Conservation (phyloP, 805 yeast species). For the Barnettozyma sp. region DNA sequence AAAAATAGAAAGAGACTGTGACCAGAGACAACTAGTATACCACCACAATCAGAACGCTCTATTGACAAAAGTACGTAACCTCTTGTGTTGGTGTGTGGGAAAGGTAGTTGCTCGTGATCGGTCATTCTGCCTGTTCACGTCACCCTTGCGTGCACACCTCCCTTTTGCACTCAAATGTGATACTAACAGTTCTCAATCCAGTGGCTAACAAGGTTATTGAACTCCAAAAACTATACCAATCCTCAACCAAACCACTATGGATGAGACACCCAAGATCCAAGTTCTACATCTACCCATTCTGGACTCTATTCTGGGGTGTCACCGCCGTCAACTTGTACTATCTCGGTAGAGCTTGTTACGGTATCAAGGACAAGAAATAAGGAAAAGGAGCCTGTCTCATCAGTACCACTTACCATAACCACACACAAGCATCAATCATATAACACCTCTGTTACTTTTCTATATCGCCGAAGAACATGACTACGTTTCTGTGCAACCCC, state of each 20-base stretch:
- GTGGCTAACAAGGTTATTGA: slow-evolving; percentile 42
- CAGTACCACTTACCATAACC: too few relatives aligned
- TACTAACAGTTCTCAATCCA: slow-evolving; percentile 16
- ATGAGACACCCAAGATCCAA: slow-evolving; percentile 37
- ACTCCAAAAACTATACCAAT: slow-evolving; percentile 53
- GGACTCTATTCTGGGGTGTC: slow-evolving; percentile 26
- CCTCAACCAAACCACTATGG: slow-evolving; percentile 52
- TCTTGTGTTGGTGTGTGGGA: background rate
- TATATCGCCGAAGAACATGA: too few relatives aligned
- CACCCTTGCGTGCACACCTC: too few relatives aligned
- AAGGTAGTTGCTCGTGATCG: too few relatives aligned
- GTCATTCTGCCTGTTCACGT: too few relatives aligned
- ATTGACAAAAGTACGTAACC: background rate
- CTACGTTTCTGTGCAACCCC: too few relatives aligned
- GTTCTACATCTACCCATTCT: slow-evolving; percentile 28
- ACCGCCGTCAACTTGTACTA: slow-evolving; percentile 23
- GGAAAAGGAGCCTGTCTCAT: too few relatives aligned
- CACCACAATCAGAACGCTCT: too few relatives aligned
- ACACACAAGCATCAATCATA: too few relatives aligned
- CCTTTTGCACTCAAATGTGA: too few relatives aligned
- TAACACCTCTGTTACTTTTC: too few relatives aligned
- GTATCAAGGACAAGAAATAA: slow-evolving; percentile 45
- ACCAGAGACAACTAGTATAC: too few relatives aligned
- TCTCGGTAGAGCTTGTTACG: slow-evolving; percentile 62
- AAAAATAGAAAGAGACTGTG: slow-evolving; percentile 1